These are phyloP conservation scores for Phytophthora parvispora DNA, from an alignment of 352 stramenopile genomes.

Conservation along the genomic window DNA sequence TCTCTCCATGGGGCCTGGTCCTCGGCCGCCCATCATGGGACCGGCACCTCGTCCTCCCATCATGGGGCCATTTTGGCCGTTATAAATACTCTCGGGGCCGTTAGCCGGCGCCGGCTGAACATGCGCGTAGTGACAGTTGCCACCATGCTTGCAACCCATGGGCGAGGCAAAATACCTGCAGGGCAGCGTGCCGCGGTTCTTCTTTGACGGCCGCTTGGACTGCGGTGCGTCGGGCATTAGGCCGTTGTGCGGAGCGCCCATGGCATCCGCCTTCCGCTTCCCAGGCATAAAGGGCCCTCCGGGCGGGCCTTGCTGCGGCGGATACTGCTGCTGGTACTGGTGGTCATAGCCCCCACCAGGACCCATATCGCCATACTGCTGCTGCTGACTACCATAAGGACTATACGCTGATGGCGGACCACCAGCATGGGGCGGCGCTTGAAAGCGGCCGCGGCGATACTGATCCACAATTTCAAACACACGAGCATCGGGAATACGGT, in stretches of 20 bases:
- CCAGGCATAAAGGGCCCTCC: conserved; percentile 36
- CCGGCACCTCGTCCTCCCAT: conserved; percentile 36
- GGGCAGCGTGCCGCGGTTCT: conserved; percentile 50
- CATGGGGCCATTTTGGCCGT: conserved; percentile 43
- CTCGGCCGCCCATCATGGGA: conserved; percentile 29
- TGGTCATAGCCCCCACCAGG: conserved; percentile 33
- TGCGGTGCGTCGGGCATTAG: conserved; percentile 44
- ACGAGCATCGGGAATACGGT: conserved; percentile 77
- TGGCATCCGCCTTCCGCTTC: conserved; percentile 57
- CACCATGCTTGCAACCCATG: conserved; percentile 79
- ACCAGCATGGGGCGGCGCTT: conserved; percentile 36
- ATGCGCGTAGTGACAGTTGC: conserved; percentile 76
- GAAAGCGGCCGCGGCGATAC: conserved; percentile 53
- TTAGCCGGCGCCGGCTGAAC: conserved; percentile 48
- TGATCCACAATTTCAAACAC: conserved; percentile 86
- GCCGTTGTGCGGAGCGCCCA: conserved; percentile 38
- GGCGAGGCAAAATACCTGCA: conserved; percentile 83
- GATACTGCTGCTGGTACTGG: conserved; percentile 40
- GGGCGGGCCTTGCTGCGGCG: conserved; percentile 37
- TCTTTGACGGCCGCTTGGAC: conserved; percentile 60
- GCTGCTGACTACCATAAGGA: conserved; percentile 57
- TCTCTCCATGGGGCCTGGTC: conserved; percentile 40
- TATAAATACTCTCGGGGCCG: conserved; percentile 72
- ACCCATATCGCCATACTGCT: conserved; percentile 44
- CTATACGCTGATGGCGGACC: conserved; percentile 44